Evolutionary conservation across 352 stramenopile genomes (phyloP), one percentile per base, ranked within the genome.

Genomic region (Phytophthora tentaculata): DNA sequence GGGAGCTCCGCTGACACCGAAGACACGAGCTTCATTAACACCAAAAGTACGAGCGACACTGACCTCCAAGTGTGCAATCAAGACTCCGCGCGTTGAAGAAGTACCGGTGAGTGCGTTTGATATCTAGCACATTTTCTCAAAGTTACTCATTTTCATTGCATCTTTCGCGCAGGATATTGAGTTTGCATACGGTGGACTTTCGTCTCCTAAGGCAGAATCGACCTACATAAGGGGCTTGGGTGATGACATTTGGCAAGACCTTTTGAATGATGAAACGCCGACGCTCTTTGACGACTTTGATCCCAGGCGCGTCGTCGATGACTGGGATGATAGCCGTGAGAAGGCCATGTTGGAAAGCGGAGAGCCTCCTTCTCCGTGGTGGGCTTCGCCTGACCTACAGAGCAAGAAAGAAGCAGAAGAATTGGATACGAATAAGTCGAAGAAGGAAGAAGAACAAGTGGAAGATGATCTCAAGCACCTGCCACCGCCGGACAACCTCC

Each of bases 171-270:
- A 92, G 85, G 82, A 95, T 19, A 85, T 94, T 47, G 87, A 95
- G 29, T 61, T 73, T 35, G 84, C 88, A 17, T 93, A 92, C 51
- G 88, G 88, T 28, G 88, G 88, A 19, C 23, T 95, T 9, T 48
- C 80, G 6, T 81, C 73, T 1, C 61, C 68, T 0, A 63, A 64
- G 22, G 48, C 68, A 2, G 72, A 89, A 19, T 70, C 67, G 1
- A 64, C 54, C 0, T 84, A 83, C 50, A 43, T 90, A n/a, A 67
- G 76, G 16, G 61, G 60, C n/a, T 64, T 95, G 13, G 74, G 70
- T 26, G 60, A 88, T 35, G 84, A 90, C 28, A 83, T 92, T 28
- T 45, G 80, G 39, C 63, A 57, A 22, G 85, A 92, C 28, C 53
- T 91, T 13, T n/a, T 76, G 6, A 69, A 81, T 44, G 67, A 80